Conservation (phyloP, 169 alveolate genomes). For the Babesia caballi region DNA sequence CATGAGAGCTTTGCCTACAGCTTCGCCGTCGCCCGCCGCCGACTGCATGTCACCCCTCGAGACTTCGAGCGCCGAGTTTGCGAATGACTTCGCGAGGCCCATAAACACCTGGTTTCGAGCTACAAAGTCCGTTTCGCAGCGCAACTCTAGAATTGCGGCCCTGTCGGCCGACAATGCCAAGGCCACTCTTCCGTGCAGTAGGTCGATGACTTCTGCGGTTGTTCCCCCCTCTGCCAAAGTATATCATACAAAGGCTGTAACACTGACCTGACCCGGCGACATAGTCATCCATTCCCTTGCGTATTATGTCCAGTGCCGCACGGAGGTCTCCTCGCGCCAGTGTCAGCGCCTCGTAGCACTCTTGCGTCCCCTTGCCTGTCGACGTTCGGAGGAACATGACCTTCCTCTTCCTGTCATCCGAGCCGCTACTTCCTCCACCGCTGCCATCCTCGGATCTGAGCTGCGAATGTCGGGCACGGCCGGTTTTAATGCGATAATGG, state of each 20-base stretch:
- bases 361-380: slow-evolving; percentile 61
- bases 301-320: slow-evolving; percentile 26
- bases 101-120: slow-evolving; percentile 27
- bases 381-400: slow-evolving; percentile 36
- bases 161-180: neutral
- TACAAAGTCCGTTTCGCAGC: slow-evolving; percentile 55
- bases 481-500: no score
- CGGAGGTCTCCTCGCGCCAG: slow-evolving; percentile 34
- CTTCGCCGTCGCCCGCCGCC: neutral
- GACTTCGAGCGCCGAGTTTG: slow-evolving; percentile 17
- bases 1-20: neutral
- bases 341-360: slow-evolving; percentile 48
- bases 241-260: no score
- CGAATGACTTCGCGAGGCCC: slow-evolving; percentile 20
- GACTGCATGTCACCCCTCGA: neutral
- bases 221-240: neutral
- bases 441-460: no score
- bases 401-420: slow-evolving; percentile 42
- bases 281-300: slow-evolving; percentile 5
- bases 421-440: no score
- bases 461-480: no score
- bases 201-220: slow-evolving; percentile 4
- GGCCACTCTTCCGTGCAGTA: slow-evolving; percentile 47
- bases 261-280: neutral
- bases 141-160: slow-evolving; percentile 18